Conservation (phyloP, 352 stramenopile species). For the Phytophthora chlamydospora region DNA sequence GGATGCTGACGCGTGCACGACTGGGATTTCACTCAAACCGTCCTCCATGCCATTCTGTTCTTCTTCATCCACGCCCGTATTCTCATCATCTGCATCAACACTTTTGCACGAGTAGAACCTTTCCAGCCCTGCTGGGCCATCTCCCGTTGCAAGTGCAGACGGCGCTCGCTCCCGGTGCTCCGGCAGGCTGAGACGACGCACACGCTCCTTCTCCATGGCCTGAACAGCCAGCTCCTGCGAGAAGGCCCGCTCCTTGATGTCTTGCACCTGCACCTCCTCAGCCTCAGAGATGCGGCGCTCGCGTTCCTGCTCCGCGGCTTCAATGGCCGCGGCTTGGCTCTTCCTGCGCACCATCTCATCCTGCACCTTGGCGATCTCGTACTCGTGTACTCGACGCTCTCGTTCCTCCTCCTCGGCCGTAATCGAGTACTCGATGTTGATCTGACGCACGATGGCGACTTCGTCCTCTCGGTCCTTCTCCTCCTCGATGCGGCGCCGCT, state of each 20-base stretch:
- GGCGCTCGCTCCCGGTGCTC: slow-evolving; percentile 51
- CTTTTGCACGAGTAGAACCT: slow-evolving; percentile 37
- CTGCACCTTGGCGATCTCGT: slow-evolving; percentile 67
- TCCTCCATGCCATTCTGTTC: slow-evolving; percentile 1
- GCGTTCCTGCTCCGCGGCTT: slow-evolving; percentile 55
- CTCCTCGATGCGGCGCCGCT: slow-evolving; percentile 57
- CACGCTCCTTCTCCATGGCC: slow-evolving; percentile 65
- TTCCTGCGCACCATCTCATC: slow-evolving; percentile 62
- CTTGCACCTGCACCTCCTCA: slow-evolving; percentile 24
- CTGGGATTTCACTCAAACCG: slow-evolving; percentile 66
- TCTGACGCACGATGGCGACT: slow-evolving; percentile 69
- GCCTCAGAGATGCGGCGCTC: slow-evolving; percentile 53
- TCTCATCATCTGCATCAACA: slow-evolving; percentile 19
- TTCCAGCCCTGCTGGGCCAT: slow-evolving; percentile 18
- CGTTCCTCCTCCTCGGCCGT: slow-evolving; percentile 65
- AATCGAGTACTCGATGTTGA: slow-evolving; percentile 76
- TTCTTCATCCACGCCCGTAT: neutral
- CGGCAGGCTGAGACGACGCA: slow-evolving; percentile 53
- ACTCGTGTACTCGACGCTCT: slow-evolving; percentile 64
- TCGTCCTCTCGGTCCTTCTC: slow-evolving; percentile 61
- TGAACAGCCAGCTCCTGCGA: slow-evolving; percentile 43
- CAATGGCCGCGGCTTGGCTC: slow-evolving; percentile 43
- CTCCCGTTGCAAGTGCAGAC: neutral
- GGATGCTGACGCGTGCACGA: slow-evolving; percentile 53
- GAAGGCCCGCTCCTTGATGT: slow-evolving; percentile 35